Evolutionary conservation across 306 rosid genomes (phyloP).

Genomic region (Cicer cuneatum): DNA sequence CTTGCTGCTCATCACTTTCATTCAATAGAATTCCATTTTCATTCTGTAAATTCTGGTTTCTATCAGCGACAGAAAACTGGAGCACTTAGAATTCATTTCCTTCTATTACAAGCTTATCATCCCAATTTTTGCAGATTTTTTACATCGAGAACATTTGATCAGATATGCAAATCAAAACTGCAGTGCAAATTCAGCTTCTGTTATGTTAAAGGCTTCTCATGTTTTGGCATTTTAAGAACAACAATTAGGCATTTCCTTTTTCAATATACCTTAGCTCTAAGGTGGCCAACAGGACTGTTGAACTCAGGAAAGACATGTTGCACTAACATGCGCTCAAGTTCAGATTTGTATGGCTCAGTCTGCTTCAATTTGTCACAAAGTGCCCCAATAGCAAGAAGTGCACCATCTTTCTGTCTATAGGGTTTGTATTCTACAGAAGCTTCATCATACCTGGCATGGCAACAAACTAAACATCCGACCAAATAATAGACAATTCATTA

Average conservation of each 20-base stretch:
- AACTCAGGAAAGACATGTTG: conserved; percentile 98
- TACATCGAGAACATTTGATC: neutral
- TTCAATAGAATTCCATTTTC: too few relatives aligned
- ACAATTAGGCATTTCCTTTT: neutral
- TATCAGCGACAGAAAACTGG: conserved; percentile 11
- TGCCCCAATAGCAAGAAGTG: conserved; percentile 97
- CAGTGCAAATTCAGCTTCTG: neutral
- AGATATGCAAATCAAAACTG: neutral
- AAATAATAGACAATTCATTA: conserved; percentile 21
- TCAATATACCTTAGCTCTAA: conserved; percentile 72
- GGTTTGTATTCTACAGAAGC: conserved; percentile 75
- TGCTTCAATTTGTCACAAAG: conserved; percentile 96
- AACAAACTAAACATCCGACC: conserved; percentile 26
- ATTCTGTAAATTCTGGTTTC: too few relatives aligned
- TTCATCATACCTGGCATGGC: conserved; percentile 76
- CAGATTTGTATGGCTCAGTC: conserved; percentile 92
- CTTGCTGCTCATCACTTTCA: too few relatives aligned
- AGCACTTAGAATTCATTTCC: neutral
- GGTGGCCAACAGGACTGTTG: conserved; percentile 92
- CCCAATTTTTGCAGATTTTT: neutral
- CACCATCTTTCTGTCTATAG: conserved; percentile 94
- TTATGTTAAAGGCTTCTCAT: neutral
- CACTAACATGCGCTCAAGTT: conserved; percentile 93
- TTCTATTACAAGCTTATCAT: neutral
- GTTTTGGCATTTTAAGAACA: conserved; percentile 3